A percentile compares a stretch with the other conserved stretches of the same genome.
phyloP scores from a whole-genome alignment of 768 basidiomycete species.

The Paxillus ammoniavirescens region DNA sequence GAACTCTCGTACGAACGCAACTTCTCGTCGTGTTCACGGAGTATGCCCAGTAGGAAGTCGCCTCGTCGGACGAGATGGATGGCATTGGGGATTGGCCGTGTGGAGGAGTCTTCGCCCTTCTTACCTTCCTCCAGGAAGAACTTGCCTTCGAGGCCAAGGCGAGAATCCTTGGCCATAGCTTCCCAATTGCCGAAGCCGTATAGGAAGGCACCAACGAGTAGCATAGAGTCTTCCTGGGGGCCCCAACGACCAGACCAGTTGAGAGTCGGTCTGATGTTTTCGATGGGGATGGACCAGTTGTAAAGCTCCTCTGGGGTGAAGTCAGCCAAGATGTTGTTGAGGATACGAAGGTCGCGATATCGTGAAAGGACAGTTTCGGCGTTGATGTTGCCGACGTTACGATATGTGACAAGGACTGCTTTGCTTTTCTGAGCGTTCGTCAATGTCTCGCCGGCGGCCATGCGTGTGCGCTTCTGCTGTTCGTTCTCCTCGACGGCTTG shows the following conservation, averaged over 20 bases:
- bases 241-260: conserved; percentile 98
- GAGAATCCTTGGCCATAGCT: conserved; percentile 83
- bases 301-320: conserved; percentile 65
- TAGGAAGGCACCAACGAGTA: conserved; percentile 88
- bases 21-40: conserved; percentile 90
- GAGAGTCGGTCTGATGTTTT: conserved; percentile 89
- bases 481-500: conserved; percentile 84
- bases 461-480: conserved; percentile 70
- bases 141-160: conserved; percentile 82
- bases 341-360: conserved; percentile 82
- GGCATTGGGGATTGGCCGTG: conserved; percentile 91
- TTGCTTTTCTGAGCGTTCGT: conserved; percentile 96
- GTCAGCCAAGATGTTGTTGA: conserved; percentile 74
- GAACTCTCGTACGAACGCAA: conserved; percentile 84
- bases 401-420: conserved; percentile 89
- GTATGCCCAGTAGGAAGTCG: conserved; percentile 83
- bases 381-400: conserved; percentile 91
- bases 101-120: conserved; percentile 83
- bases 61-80: conserved; percentile 97
- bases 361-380: conserved; percentile 95
- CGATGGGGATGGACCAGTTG: conserved; percentile 86
- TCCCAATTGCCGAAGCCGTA: conserved; percentile 99
- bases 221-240: conserved; percentile 87
- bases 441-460: conserved; percentile 83
- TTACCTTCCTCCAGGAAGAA: conserved; percentile 99